Percentiles rank a stretch among this genome's conserved stretches.
Evolutionary conservation across 768 basidiomycete genomes (phyloP).

Genomic region (Chalciporus pseudorubinellus): DNA sequence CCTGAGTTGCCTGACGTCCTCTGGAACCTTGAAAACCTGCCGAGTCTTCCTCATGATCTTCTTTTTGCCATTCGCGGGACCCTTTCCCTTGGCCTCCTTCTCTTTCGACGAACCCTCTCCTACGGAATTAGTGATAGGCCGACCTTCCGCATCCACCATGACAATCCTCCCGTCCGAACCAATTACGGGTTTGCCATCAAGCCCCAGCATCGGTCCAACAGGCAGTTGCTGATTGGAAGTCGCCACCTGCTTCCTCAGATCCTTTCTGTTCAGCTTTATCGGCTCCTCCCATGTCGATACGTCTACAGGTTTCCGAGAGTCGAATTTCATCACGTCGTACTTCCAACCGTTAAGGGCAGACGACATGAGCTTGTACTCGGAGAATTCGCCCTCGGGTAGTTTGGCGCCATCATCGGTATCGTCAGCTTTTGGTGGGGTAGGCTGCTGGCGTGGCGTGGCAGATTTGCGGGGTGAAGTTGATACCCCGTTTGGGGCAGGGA

Average conservation of each 20-base stretch:
- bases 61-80: conserved; percentile 53
- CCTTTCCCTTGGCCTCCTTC: conserved; percentile 44
- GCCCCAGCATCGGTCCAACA: conserved; percentile 73
- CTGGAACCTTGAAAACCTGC: conserved; percentile 81
- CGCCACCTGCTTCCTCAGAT: conserved; percentile 53
- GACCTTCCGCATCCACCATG: conserved; percentile 79
- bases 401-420: conserved; percentile 51
- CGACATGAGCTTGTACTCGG: conserved; percentile 78
- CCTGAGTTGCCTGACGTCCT: conserved; percentile 72
- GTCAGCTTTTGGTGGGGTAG: conserved; percentile 38
- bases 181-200: conserved; percentile 82
- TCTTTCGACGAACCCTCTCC: conserved; percentile 32
- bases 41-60: conserved; percentile 78
- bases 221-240: conserved; percentile 44
- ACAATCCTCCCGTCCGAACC: conserved; percentile 73
- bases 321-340: conserved; percentile 92
- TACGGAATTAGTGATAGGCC: conserved; percentile 50
- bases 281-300: conserved; percentile 67
- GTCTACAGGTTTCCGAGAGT: conserved; percentile 70
- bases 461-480: conserved; percentile 37
- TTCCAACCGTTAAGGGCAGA: conserved; percentile 84
- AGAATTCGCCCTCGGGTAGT: conserved; percentile 65
- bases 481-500: conserved; percentile 9
- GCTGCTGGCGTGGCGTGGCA: conserved; percentile 38
- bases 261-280: conserved; percentile 86